A percentile compares a stretch with the other conserved stretches of the same genome.
Conservation (phyloP, 2,329 filamentous ascomycete species). For the Monosporascus sp. region DNA sequence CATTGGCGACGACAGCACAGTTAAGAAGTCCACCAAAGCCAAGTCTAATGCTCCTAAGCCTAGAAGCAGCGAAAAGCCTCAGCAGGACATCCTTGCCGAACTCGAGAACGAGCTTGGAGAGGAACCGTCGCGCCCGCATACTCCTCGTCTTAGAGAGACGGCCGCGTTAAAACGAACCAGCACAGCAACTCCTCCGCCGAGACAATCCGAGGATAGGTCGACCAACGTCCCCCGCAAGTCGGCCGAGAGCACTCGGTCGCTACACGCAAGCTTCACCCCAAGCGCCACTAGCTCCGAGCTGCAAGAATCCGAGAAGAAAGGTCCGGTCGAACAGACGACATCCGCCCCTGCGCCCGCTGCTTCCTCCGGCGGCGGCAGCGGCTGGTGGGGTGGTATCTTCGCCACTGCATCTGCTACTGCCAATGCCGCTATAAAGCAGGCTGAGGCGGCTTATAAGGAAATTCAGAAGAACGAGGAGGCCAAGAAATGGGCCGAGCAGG, state of each 20-base stretch:
- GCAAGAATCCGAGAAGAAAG: constrained; percentile 52
- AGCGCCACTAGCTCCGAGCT: constrained; percentile 60
- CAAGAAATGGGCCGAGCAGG: constrained; percentile 91
- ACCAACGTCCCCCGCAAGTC: constrained; percentile 58
- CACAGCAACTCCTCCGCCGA: constrained; percentile 44
- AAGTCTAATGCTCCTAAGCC: constrained; percentile 46
- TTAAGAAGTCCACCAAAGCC: constrained; percentile 47
- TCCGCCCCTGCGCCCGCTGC: constrained; percentile 13
- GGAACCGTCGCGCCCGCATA: constrained; percentile 72
- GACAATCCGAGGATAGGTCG: constrained; percentile 61
- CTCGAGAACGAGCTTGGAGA: constrained; percentile 74
- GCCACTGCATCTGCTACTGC: constrained; percentile 64
- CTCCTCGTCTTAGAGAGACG: constrained; percentile 64
- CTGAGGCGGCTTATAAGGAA: constrained; percentile 88
- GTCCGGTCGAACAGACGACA: constrained; percentile 37
- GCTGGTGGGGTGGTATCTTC: constrained; percentile 86
- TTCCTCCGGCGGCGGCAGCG: constrained; percentile 49
- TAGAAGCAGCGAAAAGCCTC: constrained; percentile 30
- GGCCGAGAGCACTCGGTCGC: constrained; percentile 68
- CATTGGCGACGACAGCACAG: constrained; percentile 48
- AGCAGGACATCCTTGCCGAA: constrained; percentile 80
- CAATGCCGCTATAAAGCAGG: constrained; percentile 79
- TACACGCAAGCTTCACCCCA: constrained; percentile 67
- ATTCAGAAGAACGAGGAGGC: constrained; percentile 96
- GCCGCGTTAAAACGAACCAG: constrained; percentile 45